Evolutionary conservation across 768 basidiomycete species (phyloP), one percentile per base, ranked within the genome.

Genomic region (Rickenella mellea): DNA sequence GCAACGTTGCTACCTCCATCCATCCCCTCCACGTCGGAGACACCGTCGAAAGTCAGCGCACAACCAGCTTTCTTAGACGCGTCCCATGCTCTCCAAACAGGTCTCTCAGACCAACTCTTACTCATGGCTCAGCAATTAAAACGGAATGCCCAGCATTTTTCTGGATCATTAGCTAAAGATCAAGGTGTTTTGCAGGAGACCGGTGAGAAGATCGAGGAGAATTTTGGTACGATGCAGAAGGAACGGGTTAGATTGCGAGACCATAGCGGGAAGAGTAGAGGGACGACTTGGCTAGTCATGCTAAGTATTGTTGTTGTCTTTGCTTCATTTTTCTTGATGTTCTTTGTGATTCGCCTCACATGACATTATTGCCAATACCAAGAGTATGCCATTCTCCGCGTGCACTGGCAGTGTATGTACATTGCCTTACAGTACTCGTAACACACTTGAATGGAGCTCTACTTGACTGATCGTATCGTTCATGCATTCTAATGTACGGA

Each of bases 61-160:
- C 50, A 52, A 17, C 65, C 67, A 3, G 61, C 66, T 4, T 64
- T 68, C 51, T 60, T 73, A 19, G 70, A 76, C 51, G 72, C 75
- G 45, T 74, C 81, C n/a, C 70, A 58, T 27, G 68, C 71, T 1
- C 62, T 83, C 2, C 90, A 93, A 20, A 74, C 87, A 39, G 76
- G 85, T 19, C 74, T 93, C 36, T 72, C 84, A 0, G 66, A 67
- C 7, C 82, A 88, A 52, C 74, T 93, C 20, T 80, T 78, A 1
- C 60, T 76, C 43, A 97, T 98, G 93, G 89, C 90, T 1, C 67
- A 78, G 8, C 89, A 91, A 55, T 76, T 98, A 39, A 87, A 85
- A 52, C 70, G 76, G 19, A 94, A 94, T 50, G 81, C 90, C 0
- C 56, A 81, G 0, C 78, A 89, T 51, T 93, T 97, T 56, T 73